Base-by-base conservation (phyloP, 31 red algal genomes). In the Odonthalia washingtoniensis region DNA sequence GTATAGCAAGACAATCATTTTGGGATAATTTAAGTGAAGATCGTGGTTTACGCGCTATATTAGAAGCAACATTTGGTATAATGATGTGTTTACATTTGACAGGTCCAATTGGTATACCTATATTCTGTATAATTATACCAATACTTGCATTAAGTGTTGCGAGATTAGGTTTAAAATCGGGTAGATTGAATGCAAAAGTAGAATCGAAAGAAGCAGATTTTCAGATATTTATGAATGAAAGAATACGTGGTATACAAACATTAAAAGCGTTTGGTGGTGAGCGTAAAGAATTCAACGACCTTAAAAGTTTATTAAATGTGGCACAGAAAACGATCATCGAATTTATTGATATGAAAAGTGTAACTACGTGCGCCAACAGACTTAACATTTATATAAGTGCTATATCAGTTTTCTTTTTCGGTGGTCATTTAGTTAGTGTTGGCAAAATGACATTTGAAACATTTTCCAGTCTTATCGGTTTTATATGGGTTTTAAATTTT, bases 401-500 rank as follows among this genome's bases (percentile, higher is more conserved):
- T 32, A 46, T 80, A 6, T 21, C 70, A 18, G 72, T 87, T 62
- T 57, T 95, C 41, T 65, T 70, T 3, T 75, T 86, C 18, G 93
- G 93, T 3, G 93, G 93, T 14, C 33, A 81, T 45, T 24, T 87
- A 9, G 82, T 95, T 24, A 83, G 84, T 63, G 46, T 75, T 17
- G 88, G 87, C 40, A 70, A 53, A 31, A 72, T 95, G 24, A 62
- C 93, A 35, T 87, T 83, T 67, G 84, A 82, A 70, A 44, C 70
- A 21, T 91, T 89, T 64, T 70, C 85, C 38, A 85, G 85, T 63
- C 37, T 87, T 30, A 83, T 75, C 4, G 88, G 89, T 28, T 96
- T 82, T 49, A 77, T 91, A 62, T 96, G 90, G 90, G 78, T 83
- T 33, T 63, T 96, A 35, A 96, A 89, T 74, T 92, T 92, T 66